phyloP scores from a whole-genome alignment of 805 yeast genomes.

The Ogataea wickerhamii region DNA sequence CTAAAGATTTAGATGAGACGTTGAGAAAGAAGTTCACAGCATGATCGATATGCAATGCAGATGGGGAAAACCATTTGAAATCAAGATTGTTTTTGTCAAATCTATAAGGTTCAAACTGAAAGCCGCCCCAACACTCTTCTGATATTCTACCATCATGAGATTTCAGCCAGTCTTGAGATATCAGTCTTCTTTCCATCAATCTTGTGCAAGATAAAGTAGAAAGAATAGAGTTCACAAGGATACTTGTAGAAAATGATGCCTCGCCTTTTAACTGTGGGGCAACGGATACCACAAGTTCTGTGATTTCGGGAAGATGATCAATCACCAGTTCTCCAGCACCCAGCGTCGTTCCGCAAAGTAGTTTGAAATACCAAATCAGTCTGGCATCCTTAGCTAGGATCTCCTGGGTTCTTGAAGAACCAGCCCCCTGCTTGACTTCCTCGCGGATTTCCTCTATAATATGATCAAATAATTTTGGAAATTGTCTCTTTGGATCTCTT shows the following conservation, averaged over 20 bases:
- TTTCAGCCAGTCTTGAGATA: slow-evolving; percentile 42
- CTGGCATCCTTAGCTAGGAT: slow-evolving; percentile 75
- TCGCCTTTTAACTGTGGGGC: slow-evolving; percentile 53
- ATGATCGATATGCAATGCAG: slow-evolving; percentile 47
- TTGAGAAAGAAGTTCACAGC: slow-evolving; percentile 58
- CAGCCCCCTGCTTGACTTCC: slow-evolving; percentile 84
- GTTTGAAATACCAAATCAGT: slow-evolving; percentile 64
- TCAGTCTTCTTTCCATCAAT: slow-evolving; percentile 51
- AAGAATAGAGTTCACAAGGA: slow-evolving; percentile 60
- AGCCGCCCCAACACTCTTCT: slow-evolving; percentile 71
- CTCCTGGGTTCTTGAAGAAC: slow-evolving; percentile 61
- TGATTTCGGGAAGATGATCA: slow-evolving; percentile 41
- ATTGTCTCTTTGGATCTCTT: slow-evolving; percentile 51
- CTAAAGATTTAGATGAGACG: slow-evolving; percentile 43
- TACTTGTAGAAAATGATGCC: slow-evolving; percentile 53
- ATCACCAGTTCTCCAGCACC: slow-evolving; percentile 57
- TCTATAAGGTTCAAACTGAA: slow-evolving; percentile 53
- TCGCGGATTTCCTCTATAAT: slow-evolving; percentile 51
- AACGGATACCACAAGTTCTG: slow-evolving; percentile 43
- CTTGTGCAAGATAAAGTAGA: slow-evolving; percentile 61
- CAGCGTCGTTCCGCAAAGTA: slow-evolving; percentile 66
- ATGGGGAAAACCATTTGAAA: slow-evolving; percentile 77
- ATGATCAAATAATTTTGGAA: slow-evolving; percentile 41
- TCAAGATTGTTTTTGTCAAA: slow-evolving; percentile 46
- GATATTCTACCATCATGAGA: slow-evolving; percentile 35